phyloP scores from a whole-genome alignment of 1,284 basidiomycete genomes.

The Irpex sp. region DNA sequence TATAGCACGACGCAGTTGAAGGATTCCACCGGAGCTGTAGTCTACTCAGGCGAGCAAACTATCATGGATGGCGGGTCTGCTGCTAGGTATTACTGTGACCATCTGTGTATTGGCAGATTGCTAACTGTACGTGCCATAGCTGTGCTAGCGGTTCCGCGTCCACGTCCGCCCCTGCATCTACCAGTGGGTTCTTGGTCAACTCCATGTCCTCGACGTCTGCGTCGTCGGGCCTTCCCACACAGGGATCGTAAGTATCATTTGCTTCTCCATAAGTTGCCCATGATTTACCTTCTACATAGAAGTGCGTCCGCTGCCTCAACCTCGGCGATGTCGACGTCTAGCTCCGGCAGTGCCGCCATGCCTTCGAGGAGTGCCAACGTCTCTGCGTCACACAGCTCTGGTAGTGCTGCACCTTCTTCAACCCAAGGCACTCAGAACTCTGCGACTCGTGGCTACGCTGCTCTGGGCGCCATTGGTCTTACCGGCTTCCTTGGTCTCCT shows the following conservation, averaged over 20 bases:
- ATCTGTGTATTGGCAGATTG: neutral
- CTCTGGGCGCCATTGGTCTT: constrained; percentile 31
- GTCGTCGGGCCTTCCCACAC: neutral
- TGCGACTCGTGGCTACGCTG: constrained; percentile 9
- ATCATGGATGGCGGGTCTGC: constrained; percentile 1
- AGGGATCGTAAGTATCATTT: constrained; percentile 21
- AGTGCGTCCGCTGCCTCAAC: constrained; percentile 15
- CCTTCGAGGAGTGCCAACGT: neutral
- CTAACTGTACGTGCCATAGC: neutral
- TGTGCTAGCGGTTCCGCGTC: constrained; percentile 7
- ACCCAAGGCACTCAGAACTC: constrained; percentile 11
- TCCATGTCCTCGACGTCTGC: neutral
- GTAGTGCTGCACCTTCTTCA: constrained; percentile 9
- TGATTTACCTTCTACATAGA: neutral
- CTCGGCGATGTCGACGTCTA: constrained; percentile 13
- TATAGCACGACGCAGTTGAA: constrained; percentile 47
- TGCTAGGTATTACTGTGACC: neutral
- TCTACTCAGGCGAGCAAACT: constrained; percentile 9
- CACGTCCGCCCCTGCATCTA: neutral
- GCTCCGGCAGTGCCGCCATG: constrained; percentile 13
- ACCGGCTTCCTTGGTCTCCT: constrained; percentile 43
- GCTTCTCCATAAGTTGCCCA: neutral
- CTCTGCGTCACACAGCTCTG: constrained; percentile 2
- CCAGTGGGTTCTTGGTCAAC: neutral
- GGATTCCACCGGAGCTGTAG: constrained; percentile 43